Conservation (phyloP, 306 rosid species). For the Citrullus colocynthis region DNA sequence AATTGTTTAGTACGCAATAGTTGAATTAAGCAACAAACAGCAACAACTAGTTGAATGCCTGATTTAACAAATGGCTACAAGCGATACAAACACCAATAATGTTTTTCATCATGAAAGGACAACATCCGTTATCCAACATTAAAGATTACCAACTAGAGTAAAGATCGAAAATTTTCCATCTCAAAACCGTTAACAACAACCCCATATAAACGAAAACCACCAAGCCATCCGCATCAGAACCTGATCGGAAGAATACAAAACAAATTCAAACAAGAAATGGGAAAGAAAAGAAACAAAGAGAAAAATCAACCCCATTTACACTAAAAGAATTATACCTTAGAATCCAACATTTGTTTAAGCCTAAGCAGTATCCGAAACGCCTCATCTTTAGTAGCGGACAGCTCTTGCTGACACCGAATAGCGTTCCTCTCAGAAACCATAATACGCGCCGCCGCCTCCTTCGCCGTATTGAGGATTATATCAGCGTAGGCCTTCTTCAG, state of each 20-base stretch:
- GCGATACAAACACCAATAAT: background rate
- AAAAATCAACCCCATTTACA: conserved; percentile 11
- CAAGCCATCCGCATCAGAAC: background rate
- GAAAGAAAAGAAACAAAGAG: background rate
- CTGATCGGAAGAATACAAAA: background rate
- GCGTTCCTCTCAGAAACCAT: conserved; percentile 63
- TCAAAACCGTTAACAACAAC: background rate
- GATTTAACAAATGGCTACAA: background rate
- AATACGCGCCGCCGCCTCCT: conserved; percentile 72
- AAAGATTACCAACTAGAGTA: background rate
- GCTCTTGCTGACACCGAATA: conserved; percentile 40
- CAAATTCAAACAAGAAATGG: background rate
- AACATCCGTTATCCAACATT: background rate
- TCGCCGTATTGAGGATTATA: conserved; percentile 65
- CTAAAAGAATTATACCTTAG: conserved; percentile 32
- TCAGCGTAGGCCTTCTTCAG: conserved; percentile 81
- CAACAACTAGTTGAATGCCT: background rate
- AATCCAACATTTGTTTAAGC: conserved; percentile 65
- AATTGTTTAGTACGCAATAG: background rate
- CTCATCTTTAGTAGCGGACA: conserved; percentile 43
- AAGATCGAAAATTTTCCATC: background rate
- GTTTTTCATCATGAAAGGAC: background rate
- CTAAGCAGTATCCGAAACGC: conserved; percentile 62
- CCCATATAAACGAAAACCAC: background rate
- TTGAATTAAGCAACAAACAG: background rate